Base-by-base conservation (phyloP, 495 filamentous ascomycete species). In the Penicillium antarcticum region DNA sequence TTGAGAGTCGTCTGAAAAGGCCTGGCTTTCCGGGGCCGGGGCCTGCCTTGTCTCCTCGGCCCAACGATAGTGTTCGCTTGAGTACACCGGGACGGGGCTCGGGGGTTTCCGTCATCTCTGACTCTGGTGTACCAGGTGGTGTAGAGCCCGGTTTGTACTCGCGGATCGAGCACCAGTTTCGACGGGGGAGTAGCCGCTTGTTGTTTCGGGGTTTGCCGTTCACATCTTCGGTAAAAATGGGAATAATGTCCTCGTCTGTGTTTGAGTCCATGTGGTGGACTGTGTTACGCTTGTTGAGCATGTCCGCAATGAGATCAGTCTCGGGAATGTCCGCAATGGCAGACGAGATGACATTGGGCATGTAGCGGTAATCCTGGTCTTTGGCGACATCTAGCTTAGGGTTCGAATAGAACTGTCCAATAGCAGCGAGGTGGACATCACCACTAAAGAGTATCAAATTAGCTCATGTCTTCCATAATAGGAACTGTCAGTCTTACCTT, bases 211-310 rank as follows among this genome's bases (percentile, higher is more conserved):
- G 74, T 62, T 91, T 92, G 38, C 88, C 88, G 59, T 96, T 91
- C 2, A 96, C 89, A 60, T 95, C 94, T 42, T 87, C 83, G 0
- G 75, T 77, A 67, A 98, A 98, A 45, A 97, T 83, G 1, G 94
- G 90, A 45, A 96, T 90, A 87, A 97, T 92, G 61, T 91, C 84
- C 68, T 98, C 94, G 50, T 97, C 91, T 0, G 94, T 97, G 53
- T 91, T 72, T 10, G 71, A 65, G 47, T 78, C 73, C 49, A 76
- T 63, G 63, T 97, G 92, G 62, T 98, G 94, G 12, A 96, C 76
- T 58, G 90, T 95, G 71, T 97, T 96, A 14, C 94, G 83, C 71
- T 85, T 90, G 75, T 97, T 97, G 35, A 98, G 83, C 50, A 92
- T 79, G 63, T 98, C 92, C 26, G 90, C 88, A 69, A 97, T 82